phyloP scores from a whole-genome alignment of 1,284 basidiomycete species.

The Trametes polyzona region DNA sequence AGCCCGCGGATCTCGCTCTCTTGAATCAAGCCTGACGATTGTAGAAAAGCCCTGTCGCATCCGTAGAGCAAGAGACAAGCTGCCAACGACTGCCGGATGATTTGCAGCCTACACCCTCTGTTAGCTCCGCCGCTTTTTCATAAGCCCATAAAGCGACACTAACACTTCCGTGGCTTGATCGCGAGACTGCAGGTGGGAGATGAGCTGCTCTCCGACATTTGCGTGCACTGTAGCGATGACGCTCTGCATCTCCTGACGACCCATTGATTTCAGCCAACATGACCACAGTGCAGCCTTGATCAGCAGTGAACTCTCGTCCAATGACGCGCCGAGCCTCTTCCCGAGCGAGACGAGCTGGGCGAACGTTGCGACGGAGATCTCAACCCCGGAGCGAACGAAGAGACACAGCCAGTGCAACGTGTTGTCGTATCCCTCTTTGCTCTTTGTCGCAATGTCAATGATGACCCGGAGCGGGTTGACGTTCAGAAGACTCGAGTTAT shows the following conservation, averaged over 20 bases:
- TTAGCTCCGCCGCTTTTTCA: constrained; percentile 17
- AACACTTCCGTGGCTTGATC: constrained; percentile 23
- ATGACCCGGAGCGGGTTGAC: constrained; percentile 64
- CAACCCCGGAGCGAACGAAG: constrained; percentile 69
- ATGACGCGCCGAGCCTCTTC: constrained; percentile 41
- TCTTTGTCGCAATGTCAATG: constrained; percentile 47
- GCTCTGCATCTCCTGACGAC: constrained; percentile 58
- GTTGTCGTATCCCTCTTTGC: constrained; percentile 49
- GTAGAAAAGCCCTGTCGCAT: constrained; percentile 54
- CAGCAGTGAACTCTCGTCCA: constrained; percentile 51
- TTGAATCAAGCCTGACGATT: constrained; percentile 46
- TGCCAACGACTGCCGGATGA: constrained; percentile 61
- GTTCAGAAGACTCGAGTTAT: constrained; percentile 35
- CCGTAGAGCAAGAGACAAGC: constrained; percentile 66
- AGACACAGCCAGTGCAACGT: constrained; percentile 68
- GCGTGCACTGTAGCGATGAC: constrained; percentile 54
- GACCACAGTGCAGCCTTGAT: constrained; percentile 53
- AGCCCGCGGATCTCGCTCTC: constrained; percentile 52
- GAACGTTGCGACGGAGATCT: constrained; percentile 59
- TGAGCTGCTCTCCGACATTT: constrained; percentile 43
- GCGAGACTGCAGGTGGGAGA: constrained; percentile 38
- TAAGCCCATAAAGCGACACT: constrained; percentile 35
- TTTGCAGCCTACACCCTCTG: constrained; percentile 34
- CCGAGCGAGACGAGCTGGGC: constrained; percentile 49
- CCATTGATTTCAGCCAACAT: constrained; percentile 58